Percentiles rank a stretch among this genome's conserved stretches.
phyloP scores from a whole-genome alignment of 2,329 filamentous ascomycete genomes.

The Monilinia laxa region DNA sequence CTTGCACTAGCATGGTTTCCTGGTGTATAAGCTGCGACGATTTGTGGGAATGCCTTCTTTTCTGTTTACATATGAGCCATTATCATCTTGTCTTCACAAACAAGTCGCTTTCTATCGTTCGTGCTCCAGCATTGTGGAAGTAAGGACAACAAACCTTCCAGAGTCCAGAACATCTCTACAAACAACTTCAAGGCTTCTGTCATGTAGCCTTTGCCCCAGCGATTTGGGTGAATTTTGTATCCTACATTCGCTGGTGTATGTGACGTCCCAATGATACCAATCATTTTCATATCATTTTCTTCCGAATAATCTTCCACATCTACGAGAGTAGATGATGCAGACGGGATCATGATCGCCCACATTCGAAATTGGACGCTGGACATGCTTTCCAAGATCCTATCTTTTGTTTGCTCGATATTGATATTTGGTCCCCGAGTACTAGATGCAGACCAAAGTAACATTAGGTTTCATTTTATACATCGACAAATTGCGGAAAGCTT shows the following conservation, averaged over 20 bases:
- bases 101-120: not conserved
- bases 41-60: not conserved
- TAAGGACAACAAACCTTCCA: constrained; percentile 9
- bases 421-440: not conserved
- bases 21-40: constrained; percentile 24
- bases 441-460: too few species aligned
- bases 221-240: constrained; percentile 27
- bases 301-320: not conserved
- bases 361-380: not conserved
- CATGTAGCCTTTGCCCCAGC: constrained; percentile 30
- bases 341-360: constrained; percentile 6
- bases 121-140: not conserved
- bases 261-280: constrained; percentile 14
- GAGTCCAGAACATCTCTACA: constrained; percentile 18
- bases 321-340: not conserved
- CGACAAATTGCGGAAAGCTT: too few species aligned
- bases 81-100: not conserved
- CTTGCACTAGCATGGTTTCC: constrained; percentile 31
- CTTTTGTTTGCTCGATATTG: constrained; percentile 2
- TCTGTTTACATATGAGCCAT: not conserved
- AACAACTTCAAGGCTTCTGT: constrained; percentile 27
- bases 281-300: not conserved
- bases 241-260: constrained; percentile 25
- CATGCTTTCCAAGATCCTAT: not conserved
- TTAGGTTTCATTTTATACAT: too few species aligned